Evolutionary conservation across 2,329 filamentous ascomycete genomes (phyloP).

Genomic region (Botrytis fragariae): DNA sequence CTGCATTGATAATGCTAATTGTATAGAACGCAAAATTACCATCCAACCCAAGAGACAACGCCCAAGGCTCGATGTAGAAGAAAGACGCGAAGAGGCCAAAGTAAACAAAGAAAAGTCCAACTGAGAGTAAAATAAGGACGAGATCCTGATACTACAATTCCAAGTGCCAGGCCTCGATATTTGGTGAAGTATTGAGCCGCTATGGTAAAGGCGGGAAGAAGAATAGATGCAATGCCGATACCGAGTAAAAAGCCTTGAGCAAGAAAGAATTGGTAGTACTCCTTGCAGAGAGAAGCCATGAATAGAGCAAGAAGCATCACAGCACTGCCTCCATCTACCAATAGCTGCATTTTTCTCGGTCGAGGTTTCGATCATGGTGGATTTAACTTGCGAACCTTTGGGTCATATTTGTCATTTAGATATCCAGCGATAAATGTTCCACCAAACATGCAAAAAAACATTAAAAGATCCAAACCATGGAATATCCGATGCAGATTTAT

Average conservation of each 20-base stretch:
- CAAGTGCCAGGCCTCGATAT: conserved; percentile 29
- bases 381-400: conserved; percentile 23
- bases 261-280: conserved; percentile 40
- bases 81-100: conserved; percentile 51
- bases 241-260: conserved; percentile 33
- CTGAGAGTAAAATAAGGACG: conserved; percentile 26
- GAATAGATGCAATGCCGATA: conserved; percentile 30
- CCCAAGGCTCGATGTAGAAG: conserved; percentile 45
- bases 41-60: conserved; percentile 46
- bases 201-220: conserved; percentile 29
- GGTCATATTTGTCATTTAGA: conserved; percentile 34
- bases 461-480: conserved; percentile 40
- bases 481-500: conserved; percentile 27
- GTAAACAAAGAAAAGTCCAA: conserved; percentile 29
- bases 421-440: conserved; percentile 7
- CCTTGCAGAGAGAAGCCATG: conserved; percentile 34
- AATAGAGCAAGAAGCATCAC: conserved; percentile 20
- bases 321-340: conserved; percentile 16
- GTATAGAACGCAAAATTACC: conserved; percentile 48
- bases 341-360: background rate
- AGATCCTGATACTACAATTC: conserved; percentile 33
- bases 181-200: conserved; percentile 25
- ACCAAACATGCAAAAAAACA: conserved; percentile 36
- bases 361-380: background rate
- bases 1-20: conserved; percentile 47